phyloP scores from a whole-genome alignment of 2,329 filamentous ascomycete genomes.

The Ophiocordyceps unilateralis region DNA sequence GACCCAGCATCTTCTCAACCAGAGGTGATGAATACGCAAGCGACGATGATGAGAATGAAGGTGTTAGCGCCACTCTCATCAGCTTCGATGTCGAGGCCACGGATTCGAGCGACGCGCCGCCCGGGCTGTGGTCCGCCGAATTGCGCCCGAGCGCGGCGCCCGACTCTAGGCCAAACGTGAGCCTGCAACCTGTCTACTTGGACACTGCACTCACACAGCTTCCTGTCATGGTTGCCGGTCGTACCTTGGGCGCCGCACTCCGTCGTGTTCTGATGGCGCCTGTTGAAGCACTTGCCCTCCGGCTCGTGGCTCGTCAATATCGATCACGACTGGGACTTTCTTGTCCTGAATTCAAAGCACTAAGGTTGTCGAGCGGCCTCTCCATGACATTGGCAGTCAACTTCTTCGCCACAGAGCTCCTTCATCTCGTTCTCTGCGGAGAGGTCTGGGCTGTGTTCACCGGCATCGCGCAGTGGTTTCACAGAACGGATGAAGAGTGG shows the following conservation, averaged over 20 bases:
- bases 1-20: slow-evolving; percentile 28
- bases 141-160: slow-evolving; percentile 29
- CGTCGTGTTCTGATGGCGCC: slow-evolving; percentile 26
- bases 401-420: slow-evolving; percentile 26
- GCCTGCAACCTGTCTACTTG: slow-evolving; percentile 19
- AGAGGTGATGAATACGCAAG: slow-evolving; percentile 34
- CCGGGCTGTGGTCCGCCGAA: slow-evolving; percentile 41
- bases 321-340: slow-evolving; percentile 20
- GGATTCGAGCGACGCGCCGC: slow-evolving; percentile 30
- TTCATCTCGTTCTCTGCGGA: slow-evolving; percentile 24
- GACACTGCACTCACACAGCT: slow-evolving; percentile 33
- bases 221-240: slow-evolving; percentile 28
- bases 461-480: slow-evolving; percentile 19
- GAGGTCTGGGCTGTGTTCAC: slow-evolving; percentile 28
- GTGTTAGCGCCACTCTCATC: slow-evolving; percentile 37
- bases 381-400: slow-evolving; percentile 24
- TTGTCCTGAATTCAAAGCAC: slow-evolving; percentile 20
- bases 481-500: slow-evolving; percentile 26
- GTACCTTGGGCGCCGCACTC: slow-evolving; percentile 26
- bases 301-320: slow-evolving; percentile 26
- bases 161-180: slow-evolving; percentile 10
- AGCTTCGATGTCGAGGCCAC: slow-evolving; percentile 44
- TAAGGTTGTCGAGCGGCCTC: slow-evolving; percentile 18
- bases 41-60: slow-evolving; percentile 39
- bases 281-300: slow-evolving; percentile 26